Evolutionary conservation across 768 basidiomycete genomes (phyloP).

Genomic region (Psilocybe subaeruginosa): DNA sequence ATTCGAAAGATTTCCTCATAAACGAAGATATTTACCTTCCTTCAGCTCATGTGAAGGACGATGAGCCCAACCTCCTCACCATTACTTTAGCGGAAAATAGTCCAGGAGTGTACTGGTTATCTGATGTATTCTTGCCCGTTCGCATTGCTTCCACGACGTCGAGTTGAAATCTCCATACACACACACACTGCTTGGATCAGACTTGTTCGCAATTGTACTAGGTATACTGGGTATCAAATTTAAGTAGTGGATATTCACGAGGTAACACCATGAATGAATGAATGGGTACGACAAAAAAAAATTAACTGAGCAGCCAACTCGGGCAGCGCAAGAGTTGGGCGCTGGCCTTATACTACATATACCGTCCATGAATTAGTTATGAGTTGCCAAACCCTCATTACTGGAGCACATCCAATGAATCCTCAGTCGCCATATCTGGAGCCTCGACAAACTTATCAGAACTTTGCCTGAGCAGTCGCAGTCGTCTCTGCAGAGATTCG

Average conservation of each 20-base stretch:
- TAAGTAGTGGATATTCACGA: no score
- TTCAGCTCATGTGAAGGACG: not conserved
- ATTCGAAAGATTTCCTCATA: not conserved
- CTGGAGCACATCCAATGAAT: not conserved
- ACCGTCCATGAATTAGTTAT: no score
- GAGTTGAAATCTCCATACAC: no score
- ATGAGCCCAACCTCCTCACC: not conserved
- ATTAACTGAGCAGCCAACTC: no score
- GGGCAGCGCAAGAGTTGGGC: no score
- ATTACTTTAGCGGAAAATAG: constrained; percentile 1
- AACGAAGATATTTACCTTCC: constrained; percentile 9
- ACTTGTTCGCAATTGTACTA: no score
- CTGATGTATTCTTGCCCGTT: constrained; percentile 3
- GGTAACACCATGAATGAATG: no score
- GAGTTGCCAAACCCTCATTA: no score
- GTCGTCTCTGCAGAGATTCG: not conserved
- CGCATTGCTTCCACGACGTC: not conserved
- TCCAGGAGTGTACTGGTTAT: constrained; percentile 4
- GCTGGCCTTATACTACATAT: no score
- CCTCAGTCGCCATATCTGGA: not conserved
- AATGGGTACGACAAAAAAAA: no score
- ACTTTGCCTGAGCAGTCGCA: not conserved
- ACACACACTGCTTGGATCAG: no score
- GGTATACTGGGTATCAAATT: no score
- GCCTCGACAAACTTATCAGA: not conserved